These are phyloP conservation scores for Tolypocladium tropicale DNA, from an alignment of 2,329 filamentous ascomycete species.

Conservation along the genomic window DNA sequence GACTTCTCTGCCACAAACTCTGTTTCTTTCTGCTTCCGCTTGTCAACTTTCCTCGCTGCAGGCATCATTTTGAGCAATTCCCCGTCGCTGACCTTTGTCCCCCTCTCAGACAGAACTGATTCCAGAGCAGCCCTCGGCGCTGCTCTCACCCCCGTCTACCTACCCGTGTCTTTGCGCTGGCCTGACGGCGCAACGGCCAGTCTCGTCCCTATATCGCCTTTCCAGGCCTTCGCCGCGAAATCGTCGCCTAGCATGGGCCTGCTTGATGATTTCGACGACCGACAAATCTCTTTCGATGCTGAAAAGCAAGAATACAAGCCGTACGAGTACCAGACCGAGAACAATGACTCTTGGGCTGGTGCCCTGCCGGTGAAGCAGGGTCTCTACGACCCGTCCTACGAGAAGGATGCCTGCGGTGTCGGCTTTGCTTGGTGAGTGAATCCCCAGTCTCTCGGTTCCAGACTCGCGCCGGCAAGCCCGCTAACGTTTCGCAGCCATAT, in stretches of 20 bases:
- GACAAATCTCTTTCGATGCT: conserved; percentile 51
- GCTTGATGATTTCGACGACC: conserved; percentile 57
- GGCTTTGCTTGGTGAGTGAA: conserved; percentile 83
- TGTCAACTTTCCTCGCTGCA: background rate
- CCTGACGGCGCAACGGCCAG: background rate
- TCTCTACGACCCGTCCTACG: conserved; percentile 89
- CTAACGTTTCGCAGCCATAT: conserved; percentile 59
- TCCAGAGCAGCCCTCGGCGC: conserved; percentile 13
- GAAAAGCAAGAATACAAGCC: conserved; percentile 50
- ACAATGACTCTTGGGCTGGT: conserved; percentile 83
- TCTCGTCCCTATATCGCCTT: conserved; percentile 2
- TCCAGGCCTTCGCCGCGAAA: conserved; percentile 10
- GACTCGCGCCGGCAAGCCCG: background rate
- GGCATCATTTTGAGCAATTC: background rate
- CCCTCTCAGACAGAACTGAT: conserved; percentile 5
- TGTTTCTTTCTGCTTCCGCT: background rate
- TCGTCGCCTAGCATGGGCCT: conserved; percentile 60
- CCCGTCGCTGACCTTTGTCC: conserved; percentile 1
- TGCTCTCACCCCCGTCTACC: conserved; percentile 10
- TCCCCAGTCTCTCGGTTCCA: background rate
- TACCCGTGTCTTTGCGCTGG: background rate
- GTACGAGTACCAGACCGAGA: conserved; percentile 83
- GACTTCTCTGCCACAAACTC: background rate
- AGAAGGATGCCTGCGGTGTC: conserved; percentile 99
- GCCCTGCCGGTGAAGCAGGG: conserved; percentile 96